A percentile compares a stretch with the other conserved stretches of the same genome.
These are phyloP conservation scores for Coleophoma eucalyptorum DNA, from an alignment of 2,329 filamentous ascomycete genomes.

Conservation along the genomic window DNA sequence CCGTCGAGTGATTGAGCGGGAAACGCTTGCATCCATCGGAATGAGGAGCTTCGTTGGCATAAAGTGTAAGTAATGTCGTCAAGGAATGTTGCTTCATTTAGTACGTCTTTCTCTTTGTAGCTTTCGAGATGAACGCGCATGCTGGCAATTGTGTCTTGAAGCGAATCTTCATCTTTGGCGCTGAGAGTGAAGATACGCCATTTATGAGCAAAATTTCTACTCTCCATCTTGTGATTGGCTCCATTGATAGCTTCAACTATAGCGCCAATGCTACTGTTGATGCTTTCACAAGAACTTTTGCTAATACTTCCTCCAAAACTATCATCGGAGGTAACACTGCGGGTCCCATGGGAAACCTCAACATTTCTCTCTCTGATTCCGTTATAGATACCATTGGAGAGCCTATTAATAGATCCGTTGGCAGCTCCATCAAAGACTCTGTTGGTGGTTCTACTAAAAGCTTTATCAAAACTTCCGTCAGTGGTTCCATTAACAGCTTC, in stretches of 20 bases:
- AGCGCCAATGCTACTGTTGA: not conserved
- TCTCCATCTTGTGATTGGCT: not conserved
- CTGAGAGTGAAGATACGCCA: not conserved
- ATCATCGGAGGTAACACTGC: not conserved
- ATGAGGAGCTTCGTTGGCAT: slow-evolving; percentile 1
- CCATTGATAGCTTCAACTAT: not conserved
- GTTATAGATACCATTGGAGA: not conserved
- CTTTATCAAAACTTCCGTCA: not conserved
- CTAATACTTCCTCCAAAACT: not conserved
- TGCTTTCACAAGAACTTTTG: not conserved
- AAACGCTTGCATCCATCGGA: slow-evolving; percentile 2
- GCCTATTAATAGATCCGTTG: no score
- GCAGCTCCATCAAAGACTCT: not conserved
- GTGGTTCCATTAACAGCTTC: not conserved
- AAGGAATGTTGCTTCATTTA: not conserved
- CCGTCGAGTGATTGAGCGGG: not conserved
- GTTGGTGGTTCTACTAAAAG: not conserved
- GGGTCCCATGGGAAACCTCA: not conserved
- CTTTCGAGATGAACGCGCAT: not conserved
- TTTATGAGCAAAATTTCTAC: not conserved
- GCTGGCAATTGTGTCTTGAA: not conserved
- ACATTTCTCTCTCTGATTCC: not conserved
- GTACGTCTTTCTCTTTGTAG: not conserved
- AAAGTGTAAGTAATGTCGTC: slow-evolving; percentile 3
- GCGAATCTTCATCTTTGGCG: not conserved